A percentile compares a stretch with the other conserved stretches of the same genome.
Conservation (phyloP, 2,329 filamentous ascomycete genomes). For the Aspergillus sp. region DNA sequence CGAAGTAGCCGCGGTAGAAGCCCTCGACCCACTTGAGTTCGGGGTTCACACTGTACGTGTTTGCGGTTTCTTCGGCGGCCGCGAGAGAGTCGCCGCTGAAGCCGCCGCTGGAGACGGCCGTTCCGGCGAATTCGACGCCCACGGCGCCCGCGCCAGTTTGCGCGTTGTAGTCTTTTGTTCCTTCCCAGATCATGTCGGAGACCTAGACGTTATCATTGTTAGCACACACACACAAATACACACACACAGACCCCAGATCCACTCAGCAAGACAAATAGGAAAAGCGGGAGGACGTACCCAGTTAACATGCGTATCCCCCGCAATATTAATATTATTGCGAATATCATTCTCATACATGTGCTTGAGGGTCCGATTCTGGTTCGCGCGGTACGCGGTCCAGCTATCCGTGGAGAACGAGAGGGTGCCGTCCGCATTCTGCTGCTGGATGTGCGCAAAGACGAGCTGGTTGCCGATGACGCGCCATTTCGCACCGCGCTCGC, state of each 20-base stretch:
- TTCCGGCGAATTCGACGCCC: slow-evolving; percentile 69
- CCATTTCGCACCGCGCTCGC: slow-evolving; percentile 71
- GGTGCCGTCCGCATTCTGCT: slow-evolving; percentile 4
- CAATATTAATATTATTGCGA: slow-evolving; percentile 72
- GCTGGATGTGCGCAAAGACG: slow-evolving; percentile 27
- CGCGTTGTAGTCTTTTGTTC: slow-evolving; percentile 55
- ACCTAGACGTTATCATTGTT: not conserved
- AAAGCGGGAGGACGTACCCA: slow-evolving; percentile 54
- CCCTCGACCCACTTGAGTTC: slow-evolving; percentile 75
- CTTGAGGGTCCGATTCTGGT: slow-evolving; percentile 71
- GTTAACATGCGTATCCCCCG: slow-evolving; percentile 70
- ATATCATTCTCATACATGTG: slow-evolving; percentile 71
- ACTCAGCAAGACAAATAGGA: too few species aligned
- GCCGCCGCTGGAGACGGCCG: slow-evolving; percentile 66
- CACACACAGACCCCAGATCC: too few species aligned
- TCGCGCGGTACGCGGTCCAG: slow-evolving; percentile 70
- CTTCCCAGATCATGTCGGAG: slow-evolving; percentile 63
- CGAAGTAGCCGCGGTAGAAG: slow-evolving; percentile 76
- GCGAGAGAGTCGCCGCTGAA: slow-evolving; percentile 58
- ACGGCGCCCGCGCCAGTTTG: slow-evolving; percentile 60
- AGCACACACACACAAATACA: too few species aligned
- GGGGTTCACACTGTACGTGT: slow-evolving; percentile 53
- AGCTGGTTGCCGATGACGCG: slow-evolving; percentile 73
- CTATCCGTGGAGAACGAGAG: slow-evolving; percentile 49
- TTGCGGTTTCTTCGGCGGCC: slow-evolving; percentile 32